Conservation (phyloP, 2,329 filamentous ascomycete genomes). For the Plectosphaerella plurivora region DNA sequence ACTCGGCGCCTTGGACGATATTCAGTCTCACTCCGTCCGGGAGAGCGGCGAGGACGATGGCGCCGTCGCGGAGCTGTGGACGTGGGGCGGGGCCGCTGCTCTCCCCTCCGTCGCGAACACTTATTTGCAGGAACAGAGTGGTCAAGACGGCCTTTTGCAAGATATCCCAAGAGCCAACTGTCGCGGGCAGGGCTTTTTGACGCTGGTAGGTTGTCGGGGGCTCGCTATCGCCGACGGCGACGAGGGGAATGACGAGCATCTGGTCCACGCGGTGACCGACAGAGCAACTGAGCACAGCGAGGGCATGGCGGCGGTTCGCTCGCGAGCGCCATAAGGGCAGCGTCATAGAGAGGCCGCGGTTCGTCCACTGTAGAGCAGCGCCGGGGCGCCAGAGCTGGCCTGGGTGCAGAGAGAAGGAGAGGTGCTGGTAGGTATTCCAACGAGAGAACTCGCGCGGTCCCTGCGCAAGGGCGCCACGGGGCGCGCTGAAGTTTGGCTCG, state of each 20-base stretch:
- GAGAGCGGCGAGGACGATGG: background rate
- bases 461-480: background rate
- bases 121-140: background rate
- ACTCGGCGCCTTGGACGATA: background rate
- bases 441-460: slow-evolving; percentile 2
- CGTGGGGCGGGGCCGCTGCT: background rate
- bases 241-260: background rate
- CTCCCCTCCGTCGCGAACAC: background rate
- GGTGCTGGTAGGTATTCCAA: background rate
- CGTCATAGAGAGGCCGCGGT: slow-evolving; percentile 2
- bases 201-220: background rate
- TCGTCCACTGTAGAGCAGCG: background rate
- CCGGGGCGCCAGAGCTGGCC: background rate
- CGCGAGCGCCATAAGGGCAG: background rate
- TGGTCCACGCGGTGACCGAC: background rate
- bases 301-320: background rate
- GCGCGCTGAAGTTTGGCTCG: background rate
- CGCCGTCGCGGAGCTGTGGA: background rate
- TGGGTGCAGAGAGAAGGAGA: background rate
- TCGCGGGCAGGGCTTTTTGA: background rate
- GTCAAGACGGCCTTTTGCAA: background rate
- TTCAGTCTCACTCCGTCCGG: background rate
- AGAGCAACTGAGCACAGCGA: background rate
- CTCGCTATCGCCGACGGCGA: background rate
- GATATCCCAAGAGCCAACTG: background rate